Evolutionary conservation across 768 basidiomycete species (phyloP), one percentile per base, ranked within the genome.

Genomic region (Sporobolomyces roseus): DNA sequence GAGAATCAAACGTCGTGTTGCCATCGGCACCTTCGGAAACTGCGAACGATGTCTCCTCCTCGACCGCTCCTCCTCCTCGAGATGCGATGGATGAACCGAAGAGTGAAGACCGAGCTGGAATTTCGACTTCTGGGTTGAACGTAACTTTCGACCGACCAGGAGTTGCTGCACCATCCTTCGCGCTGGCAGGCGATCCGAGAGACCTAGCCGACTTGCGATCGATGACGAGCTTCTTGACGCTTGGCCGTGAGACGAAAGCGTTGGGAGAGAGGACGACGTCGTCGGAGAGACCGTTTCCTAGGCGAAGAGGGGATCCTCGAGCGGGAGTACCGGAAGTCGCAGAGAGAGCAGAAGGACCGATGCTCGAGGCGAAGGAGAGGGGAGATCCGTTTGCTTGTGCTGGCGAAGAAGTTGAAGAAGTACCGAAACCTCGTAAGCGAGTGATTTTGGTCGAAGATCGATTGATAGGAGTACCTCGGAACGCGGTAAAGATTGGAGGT

Each of bases 171-270:
- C 53, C 54, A 17, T 64, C 70, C 59, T 61, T 63, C 6, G 32
- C 35, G 36, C 38, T 27, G 3, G 48, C 49, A 41, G 48, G 56
- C 38, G 66, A 52, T 25, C 30, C 25, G 51, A 27, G 14, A 9
- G 53, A 36, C 52, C 29, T 62, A 27, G 38, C 8, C n/a, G 52
- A 14, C 63, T 72, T 74, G 55, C 51, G 56, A 54, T 73, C 71
- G 43, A 76, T 74, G 27, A 76, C 71, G 61, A 76, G 74, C 67
- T 74, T 76, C 71, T 76, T 76, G 64, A 76, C 75, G 55, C 69
- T 73, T 45, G 71, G 70, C 19, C 75, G 63, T 13, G 65, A 45
- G 33, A 71, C 69, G 50, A 76, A 76, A 1, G 75, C 75, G 61
- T 73, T 64, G 27, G 75, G 71, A 33, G 55, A 60, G 5, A 74